Conservation (phyloP, 1,284 basidiomycete genomes). For the Cryptococcus jaspeensis region DNA sequence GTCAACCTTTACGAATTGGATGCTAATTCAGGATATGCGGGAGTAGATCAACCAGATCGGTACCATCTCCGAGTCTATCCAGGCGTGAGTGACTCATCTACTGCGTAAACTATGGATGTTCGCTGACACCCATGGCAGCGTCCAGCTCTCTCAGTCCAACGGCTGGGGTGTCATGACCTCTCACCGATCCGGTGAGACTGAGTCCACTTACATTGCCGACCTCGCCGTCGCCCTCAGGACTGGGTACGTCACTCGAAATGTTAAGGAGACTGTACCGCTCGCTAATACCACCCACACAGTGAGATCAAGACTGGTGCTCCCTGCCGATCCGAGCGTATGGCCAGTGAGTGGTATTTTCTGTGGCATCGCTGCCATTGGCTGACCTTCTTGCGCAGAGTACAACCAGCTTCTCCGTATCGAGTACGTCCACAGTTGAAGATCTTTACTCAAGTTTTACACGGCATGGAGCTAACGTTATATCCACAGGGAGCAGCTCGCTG, state of each 20-base stretch:
- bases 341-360: constrained; percentile 58
- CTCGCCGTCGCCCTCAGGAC: constrained; percentile 87
- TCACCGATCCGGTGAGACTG: constrained; percentile 96
- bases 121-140: constrained; percentile 56
- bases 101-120: neutral
- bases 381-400: constrained; percentile 52
- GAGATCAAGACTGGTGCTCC: constrained; percentile 99
- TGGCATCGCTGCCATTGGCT: constrained; percentile 16
- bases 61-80: constrained; percentile 94
- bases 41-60: constrained; percentile 91
- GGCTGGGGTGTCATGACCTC: constrained; percentile 99
- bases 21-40: neutral
- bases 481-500: constrained; percentile 70
- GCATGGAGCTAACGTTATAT: constrained; percentile 8
- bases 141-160: constrained; percentile 93
- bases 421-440: constrained; percentile 56
- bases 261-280: neutral
- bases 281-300: constrained; percentile 55
- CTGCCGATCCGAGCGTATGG: constrained; percentile 87
- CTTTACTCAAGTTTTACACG: too few relatives aligned
- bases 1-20: neutral
- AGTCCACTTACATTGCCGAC: constrained; percentile 96
- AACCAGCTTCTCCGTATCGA: constrained; percentile 87
- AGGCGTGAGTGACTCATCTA: constrained; percentile 39
- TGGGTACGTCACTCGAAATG: constrained; percentile 28